These are phyloP conservation scores for Trametes cingulata DNA, from an alignment of 768 basidiomycete genomes.

Conservation along the genomic window DNA sequence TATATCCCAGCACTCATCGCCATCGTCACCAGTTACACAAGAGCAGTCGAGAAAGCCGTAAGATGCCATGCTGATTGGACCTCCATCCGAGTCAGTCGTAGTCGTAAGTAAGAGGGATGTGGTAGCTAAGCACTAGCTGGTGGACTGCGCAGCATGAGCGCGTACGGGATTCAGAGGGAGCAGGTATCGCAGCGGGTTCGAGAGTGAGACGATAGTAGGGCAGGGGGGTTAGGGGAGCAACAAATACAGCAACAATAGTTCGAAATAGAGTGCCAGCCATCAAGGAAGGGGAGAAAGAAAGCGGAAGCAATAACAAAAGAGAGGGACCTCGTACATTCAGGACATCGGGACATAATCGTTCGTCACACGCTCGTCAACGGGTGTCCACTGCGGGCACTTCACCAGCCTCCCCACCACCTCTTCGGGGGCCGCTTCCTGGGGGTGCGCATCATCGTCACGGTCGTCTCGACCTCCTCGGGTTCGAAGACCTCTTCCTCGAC, in stretches of 20 bases:
- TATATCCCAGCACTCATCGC: conserved; percentile 18
- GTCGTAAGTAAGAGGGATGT: conserved; percentile 20
- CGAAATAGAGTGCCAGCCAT: conserved; percentile 21
- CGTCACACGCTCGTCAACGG: conserved; percentile 31
- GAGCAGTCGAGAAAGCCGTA: conserved; percentile 19
- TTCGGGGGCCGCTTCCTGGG: conserved; percentile 27
- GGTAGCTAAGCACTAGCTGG: conserved; percentile 22
- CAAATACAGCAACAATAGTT: conserved; percentile 22
- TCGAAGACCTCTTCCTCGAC: conserved; percentile 58
- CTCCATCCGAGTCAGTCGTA: conserved; percentile 26
- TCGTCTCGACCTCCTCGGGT: conserved; percentile 39
- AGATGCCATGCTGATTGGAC: conserved; percentile 23
- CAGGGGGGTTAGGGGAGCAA: conserved; percentile 19
- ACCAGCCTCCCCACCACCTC: conserved; percentile 32
- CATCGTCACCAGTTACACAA: conserved; percentile 17
- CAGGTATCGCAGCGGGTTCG: conserved; percentile 24
- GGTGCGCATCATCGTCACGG: conserved; percentile 20
- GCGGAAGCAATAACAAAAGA: conserved; percentile 29
- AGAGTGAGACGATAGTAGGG: conserved; percentile 36
- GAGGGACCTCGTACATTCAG: conserved; percentile 31
- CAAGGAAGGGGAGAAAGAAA: conserved; percentile 37
- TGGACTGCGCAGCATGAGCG: conserved; percentile 15
- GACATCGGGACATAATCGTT: conserved; percentile 21
- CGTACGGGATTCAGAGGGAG: conserved; percentile 24
- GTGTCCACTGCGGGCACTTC: conserved; percentile 10